These are phyloP conservation scores for Eremothecium coryli DNA, from an alignment of 1,139 yeast genomes.

Conservation along the genomic window DNA sequence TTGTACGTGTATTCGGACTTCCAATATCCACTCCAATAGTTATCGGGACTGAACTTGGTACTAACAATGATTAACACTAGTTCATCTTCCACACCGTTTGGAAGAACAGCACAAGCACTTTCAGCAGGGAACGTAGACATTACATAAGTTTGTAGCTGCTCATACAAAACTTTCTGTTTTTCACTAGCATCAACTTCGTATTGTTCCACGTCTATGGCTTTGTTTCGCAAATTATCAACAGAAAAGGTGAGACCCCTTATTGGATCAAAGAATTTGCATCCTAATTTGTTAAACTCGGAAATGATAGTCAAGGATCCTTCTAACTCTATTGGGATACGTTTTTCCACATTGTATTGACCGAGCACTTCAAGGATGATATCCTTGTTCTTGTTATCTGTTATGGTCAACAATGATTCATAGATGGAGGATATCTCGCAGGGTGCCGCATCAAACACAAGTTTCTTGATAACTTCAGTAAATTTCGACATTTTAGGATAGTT, in stretches of 20 bases:
- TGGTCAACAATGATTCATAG: conserved; percentile 26
- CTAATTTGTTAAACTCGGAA: conserved; percentile 39
- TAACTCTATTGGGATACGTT: conserved; percentile 35
- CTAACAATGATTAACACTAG: conserved; percentile 55
- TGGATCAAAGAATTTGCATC: conserved; percentile 41
- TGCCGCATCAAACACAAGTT: conserved; percentile 28
- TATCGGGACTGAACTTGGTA: conserved; percentile 60
- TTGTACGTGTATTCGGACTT: conserved; percentile 50
- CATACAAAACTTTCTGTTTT: conserved; percentile 18
- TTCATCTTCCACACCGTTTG: conserved; percentile 37
- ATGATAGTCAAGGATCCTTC: conserved; percentile 33
- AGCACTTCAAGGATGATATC: conserved; percentile 32
- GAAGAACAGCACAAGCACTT: conserved; percentile 36
- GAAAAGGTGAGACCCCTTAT: conserved; percentile 44
- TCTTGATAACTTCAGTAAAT: conserved; percentile 21
- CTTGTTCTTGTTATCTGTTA: conserved; percentile 30
- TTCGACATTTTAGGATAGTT: conserved; percentile 13
- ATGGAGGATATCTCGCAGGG: conserved; percentile 33
- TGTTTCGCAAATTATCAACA: conserved; percentile 45
- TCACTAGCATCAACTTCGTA: conserved; percentile 21
- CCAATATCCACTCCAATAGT: conserved; percentile 92
- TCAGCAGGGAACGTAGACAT: conserved; percentile 40
- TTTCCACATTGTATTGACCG: conserved; percentile 37
- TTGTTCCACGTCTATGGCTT: conserved; percentile 45
- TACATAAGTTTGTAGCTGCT: conserved; percentile 32